phyloP scores from a whole-genome alignment of 2,329 filamentous ascomycete genomes.

The Tolypocladium paradoxum region DNA sequence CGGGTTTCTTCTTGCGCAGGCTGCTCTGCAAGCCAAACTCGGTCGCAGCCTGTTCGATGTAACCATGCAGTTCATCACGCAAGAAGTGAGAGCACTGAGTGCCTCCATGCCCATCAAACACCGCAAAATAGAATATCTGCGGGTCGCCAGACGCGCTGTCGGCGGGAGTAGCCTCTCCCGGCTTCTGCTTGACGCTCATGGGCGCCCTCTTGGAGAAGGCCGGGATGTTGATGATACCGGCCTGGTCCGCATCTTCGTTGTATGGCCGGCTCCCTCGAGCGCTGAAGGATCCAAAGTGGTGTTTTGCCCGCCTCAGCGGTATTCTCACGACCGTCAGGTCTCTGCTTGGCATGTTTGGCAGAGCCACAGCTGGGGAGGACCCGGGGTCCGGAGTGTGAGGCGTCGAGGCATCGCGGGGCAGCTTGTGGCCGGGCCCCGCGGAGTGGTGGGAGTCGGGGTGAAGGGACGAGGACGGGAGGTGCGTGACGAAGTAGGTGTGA shows the following conservation, averaged over 20 bases:
- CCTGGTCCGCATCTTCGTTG: constrained; percentile 92
- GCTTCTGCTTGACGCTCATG: constrained; percentile 43
- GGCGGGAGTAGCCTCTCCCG: constrained; percentile 54
- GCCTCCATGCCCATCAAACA: constrained; percentile 95
- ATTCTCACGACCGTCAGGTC: constrained; percentile 93
- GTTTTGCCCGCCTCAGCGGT: constrained; percentile 83
- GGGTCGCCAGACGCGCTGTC: constrained; percentile 78
- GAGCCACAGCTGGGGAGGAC: constrained; percentile 46
- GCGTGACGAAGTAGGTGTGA: constrained; percentile 95
- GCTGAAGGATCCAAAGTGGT: constrained; percentile 78
- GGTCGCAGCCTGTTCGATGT: constrained; percentile 71
- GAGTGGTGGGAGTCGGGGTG: constrained; percentile 69
- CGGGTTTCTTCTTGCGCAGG: constrained; percentile 38
- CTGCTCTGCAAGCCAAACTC: constrained; percentile 72
- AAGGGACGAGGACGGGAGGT: constrained; percentile 84
- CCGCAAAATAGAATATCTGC: constrained; percentile 93
- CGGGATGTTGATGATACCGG: constrained; percentile 84
- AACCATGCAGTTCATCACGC: constrained; percentile 72
- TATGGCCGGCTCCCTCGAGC: constrained; percentile 74
- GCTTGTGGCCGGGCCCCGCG: constrained; percentile 64
- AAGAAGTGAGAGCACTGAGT: constrained; percentile 80
- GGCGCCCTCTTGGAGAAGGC: constrained; percentile 82
- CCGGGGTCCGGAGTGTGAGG: constrained; percentile 55
- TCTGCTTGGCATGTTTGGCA: constrained; percentile 48
- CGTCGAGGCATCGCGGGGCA: constrained; percentile 73